Evolutionary conservation across 495 filamentous ascomycete genomes (phyloP).

Genomic region (Penicillium paxilli): DNA sequence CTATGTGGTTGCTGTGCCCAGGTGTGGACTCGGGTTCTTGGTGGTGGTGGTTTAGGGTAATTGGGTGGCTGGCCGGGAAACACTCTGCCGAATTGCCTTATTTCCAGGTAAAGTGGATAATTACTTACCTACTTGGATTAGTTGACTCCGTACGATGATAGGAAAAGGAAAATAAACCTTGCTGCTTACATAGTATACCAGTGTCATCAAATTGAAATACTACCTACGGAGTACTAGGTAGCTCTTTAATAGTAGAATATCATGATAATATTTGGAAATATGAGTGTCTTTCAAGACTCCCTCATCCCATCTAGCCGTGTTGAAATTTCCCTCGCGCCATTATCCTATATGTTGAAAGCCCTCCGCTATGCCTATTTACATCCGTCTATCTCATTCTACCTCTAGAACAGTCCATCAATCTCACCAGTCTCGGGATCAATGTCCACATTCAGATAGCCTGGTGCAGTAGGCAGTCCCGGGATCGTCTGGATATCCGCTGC

Average conservation of each 20-base stretch:
- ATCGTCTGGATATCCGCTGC: conserved; percentile 99
- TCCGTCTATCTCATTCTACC: not conserved
- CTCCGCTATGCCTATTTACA: conserved; percentile 15
- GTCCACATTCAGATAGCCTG: conserved; percentile 95
- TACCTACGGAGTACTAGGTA: not conserved
- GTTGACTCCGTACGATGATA: not conserved
- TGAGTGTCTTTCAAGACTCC: no score
- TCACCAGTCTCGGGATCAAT: conserved; percentile 92
- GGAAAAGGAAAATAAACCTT: no score
- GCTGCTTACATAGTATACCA: no score
- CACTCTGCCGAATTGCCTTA: conserved; percentile 12
- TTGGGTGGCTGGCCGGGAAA: conserved; percentile 7
- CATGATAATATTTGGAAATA: no score
- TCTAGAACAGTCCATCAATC: conserved; percentile 91
- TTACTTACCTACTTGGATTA: no score
- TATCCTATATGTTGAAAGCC: not conserved
- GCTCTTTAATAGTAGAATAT: not conserved
- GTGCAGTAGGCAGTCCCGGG: conserved; percentile 90
- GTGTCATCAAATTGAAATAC: not conserved
- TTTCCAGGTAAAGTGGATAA: no score
- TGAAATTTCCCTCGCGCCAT: conserved; percentile 1
- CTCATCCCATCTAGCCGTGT: not conserved
- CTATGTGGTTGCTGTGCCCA: not conserved
- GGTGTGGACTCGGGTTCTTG: no score
- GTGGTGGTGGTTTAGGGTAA: not conserved